phyloP scores from a whole-genome alignment of 1,139 yeast species.

The Protomyces macrosporus region DNA sequence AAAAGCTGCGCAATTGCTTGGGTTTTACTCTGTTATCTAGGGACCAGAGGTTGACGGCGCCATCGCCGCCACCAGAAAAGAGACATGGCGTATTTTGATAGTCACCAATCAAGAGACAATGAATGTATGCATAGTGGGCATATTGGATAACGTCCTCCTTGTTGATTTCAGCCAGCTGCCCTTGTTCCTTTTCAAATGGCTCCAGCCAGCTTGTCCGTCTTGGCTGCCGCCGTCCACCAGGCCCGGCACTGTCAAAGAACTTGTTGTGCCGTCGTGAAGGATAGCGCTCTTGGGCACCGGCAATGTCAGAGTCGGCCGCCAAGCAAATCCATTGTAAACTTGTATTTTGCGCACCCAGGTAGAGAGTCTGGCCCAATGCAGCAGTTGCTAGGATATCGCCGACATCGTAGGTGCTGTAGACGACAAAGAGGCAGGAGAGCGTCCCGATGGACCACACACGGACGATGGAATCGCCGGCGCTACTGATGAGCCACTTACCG shows the following conservation, averaged over 20 bases:
- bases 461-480: constrained; percentile 84
- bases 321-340: constrained; percentile 64
- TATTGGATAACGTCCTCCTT: constrained; percentile 61
- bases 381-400: constrained; percentile 87
- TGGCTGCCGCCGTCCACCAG: constrained; percentile 51
- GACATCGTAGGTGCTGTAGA: constrained; percentile 78
- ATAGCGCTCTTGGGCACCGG: constrained; percentile 31
- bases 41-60: constrained; percentile 71
- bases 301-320: constrained; percentile 31
- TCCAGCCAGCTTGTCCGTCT: constrained; percentile 2
- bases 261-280: constrained; percentile 61
- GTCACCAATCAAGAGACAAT: constrained; percentile 31
- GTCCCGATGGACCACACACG: constrained; percentile 67
- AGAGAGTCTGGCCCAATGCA: constrained; percentile 54
- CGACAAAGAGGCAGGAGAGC: constrained; percentile 50
- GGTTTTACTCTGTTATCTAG: constrained; percentile 28
- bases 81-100: constrained; percentile 42
- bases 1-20: constrained; percentile 41
- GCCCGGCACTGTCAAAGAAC: constrained; percentile 86
- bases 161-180: constrained; percentile 58
- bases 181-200: constrained; percentile 8
- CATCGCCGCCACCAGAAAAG: constrained; percentile 86
- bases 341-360: constrained; percentile 90
- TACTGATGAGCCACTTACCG: constrained; percentile 66
- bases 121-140: constrained; percentile 89